Evolutionary conservation across 495 filamentous ascomycete species (phyloP), one percentile per base, ranked within the genome.

Genomic region (Tetracladium setigerum): DNA sequence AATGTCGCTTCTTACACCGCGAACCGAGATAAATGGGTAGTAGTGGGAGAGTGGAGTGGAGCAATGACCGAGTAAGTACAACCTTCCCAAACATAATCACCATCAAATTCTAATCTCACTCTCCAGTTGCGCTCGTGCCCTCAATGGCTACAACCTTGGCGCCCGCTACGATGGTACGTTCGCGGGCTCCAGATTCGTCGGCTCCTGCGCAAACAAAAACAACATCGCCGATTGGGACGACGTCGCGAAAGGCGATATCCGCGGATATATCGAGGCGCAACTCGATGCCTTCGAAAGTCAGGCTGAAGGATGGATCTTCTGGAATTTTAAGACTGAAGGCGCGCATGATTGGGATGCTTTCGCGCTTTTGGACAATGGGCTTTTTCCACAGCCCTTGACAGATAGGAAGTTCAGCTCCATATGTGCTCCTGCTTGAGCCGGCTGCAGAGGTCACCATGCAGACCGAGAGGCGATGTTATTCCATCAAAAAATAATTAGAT

Each of bases 291-390:
- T 74, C 55, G 84, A 88, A 67, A 67, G 16, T 7, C 14, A 73
- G 57, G 75, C 72, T 14, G 67, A 61, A 1, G 86, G 85, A n/a
- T 90, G 85, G 85, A 66, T 90, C 41, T 89, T 83, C 63, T 90
- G 85, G 86, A 83, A 79, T 11, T 90, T 85, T 76, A 90, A 88
- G 68, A 87, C 81, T 11, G 85, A 94, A 54, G 63, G 62, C 15
- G 82, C 87, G 24, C 88, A 88, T 1, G 87, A 90, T 61, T 95
- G 89, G 89, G 56, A 58, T 47, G 52, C 52, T 12, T 55, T 55
- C 40, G 49, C 22, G 12, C 42, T 55, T 17, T 17, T 55, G 12
- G 56, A 55, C 41, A 31, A 15, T 7, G 56, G 56, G 10, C 6
- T 58, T 10, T 58, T 58, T 32, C 56, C 56, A n/a, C 52, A 55